A percentile compares a stretch with the other conserved stretches of the same genome.
phyloP scores from a whole-genome alignment of 208 protist species.

The Trichomonas gallinae region DNA sequence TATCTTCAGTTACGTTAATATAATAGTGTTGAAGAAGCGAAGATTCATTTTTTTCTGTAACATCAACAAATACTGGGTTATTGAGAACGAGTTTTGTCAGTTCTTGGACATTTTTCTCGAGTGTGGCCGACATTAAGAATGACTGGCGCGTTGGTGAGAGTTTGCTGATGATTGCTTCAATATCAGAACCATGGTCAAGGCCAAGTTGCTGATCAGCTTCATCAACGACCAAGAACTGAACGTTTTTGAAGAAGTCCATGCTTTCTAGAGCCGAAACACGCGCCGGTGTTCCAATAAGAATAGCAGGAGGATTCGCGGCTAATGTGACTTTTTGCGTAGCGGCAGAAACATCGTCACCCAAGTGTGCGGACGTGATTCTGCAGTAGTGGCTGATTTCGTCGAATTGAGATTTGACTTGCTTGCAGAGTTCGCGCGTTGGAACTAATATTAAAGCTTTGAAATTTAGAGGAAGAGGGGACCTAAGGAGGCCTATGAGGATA shows the following conservation, averaged over 20 bases:
- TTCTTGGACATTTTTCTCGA: background rate
- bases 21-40: background rate
- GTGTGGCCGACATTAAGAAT: background rate
- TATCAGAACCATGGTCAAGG: background rate
- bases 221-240: background rate
- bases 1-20: background rate
- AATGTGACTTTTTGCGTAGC: background rate
- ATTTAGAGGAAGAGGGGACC: background rate
- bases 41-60: background rate
- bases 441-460: constrained; percentile 23
- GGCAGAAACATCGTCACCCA: background rate
- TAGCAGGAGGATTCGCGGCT: background rate
- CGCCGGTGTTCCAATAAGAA: background rate
- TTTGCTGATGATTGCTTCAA: constrained; percentile 18
- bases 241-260: background rate
- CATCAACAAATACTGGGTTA: background rate
- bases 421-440: constrained; percentile 21
- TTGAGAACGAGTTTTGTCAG: background rate
- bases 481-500: constrained; percentile 52
- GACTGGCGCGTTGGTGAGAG: background rate
- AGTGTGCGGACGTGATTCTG: background rate
- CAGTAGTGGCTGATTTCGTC: background rate
- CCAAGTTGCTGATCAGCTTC: constrained; percentile 5
- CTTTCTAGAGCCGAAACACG: background rate
- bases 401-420: constrained; percentile 15